Conservation (phyloP, 139 green algal species). For the Closterium sp. region DNA sequence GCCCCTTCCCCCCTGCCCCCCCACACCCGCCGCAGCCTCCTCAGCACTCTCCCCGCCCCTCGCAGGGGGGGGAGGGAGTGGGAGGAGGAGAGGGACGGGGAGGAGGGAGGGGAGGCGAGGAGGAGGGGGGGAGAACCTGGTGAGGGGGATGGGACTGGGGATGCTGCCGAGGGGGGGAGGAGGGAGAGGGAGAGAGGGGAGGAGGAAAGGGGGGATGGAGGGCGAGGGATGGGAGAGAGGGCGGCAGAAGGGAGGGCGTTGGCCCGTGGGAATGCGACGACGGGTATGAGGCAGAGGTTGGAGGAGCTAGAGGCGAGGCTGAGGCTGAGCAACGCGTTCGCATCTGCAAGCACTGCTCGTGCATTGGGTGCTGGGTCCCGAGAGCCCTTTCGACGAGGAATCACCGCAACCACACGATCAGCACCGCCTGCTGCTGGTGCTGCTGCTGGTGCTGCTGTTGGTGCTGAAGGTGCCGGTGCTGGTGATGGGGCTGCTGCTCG, state of each 20-base stretch:
- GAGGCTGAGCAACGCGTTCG: neutral
- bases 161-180: neutral
- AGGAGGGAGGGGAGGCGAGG: neutral
- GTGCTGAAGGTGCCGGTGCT: neutral
- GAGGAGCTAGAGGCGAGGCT: neutral
- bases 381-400: neutral
- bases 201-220: neutral
- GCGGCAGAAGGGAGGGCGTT: neutral
- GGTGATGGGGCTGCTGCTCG: no score
- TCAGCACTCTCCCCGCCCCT: neutral
- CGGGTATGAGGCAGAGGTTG: neutral
- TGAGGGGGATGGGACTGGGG: neutral
- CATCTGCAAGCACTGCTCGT: neutral
- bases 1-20: neutral
- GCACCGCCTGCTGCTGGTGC: no score
- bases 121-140: neutral
- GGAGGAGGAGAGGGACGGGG: neutral
- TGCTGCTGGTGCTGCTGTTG: no score
- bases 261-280: neutral
- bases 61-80: neutral
- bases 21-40: neutral
- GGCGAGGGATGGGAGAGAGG: neutral
- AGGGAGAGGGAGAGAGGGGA: neutral
- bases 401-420: neutral
- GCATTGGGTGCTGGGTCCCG: neutral